Conservation (phyloP, 192 early-diverging fungal genomes). For the Gigaspora rosea region DNA sequence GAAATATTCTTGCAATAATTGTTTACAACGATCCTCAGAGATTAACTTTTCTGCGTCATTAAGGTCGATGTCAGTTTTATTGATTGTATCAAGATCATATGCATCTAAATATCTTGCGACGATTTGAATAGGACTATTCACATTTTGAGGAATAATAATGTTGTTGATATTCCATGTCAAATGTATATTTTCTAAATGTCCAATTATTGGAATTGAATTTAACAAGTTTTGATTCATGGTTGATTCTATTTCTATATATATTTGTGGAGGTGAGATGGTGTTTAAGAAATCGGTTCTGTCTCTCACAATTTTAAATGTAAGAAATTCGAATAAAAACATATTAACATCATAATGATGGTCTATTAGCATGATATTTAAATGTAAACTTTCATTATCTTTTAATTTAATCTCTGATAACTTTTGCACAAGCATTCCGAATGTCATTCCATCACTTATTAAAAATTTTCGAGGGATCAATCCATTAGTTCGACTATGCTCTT, state of each 20-base stretch:
- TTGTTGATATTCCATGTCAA: slow-evolving; percentile 24
- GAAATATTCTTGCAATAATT: slow-evolving; percentile 21
- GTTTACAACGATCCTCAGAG: background rate
- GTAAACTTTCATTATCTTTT: slow-evolving; percentile 1
- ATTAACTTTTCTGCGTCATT: background rate
- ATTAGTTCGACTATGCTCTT: background rate
- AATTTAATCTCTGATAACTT: slow-evolving; percentile 1
- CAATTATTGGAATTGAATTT: slow-evolving; percentile 18
- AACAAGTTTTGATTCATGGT: slow-evolving; percentile 18
- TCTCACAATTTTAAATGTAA: slow-evolving; percentile 9
- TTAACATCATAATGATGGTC: slow-evolving; percentile 13
- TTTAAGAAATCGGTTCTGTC: slow-evolving; percentile 2
- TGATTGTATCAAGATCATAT: background rate
- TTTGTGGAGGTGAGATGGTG: background rate
- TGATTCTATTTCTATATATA: slow-evolving; percentile 29
- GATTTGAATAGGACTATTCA: slow-evolving; percentile 30
- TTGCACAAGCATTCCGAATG: background rate
- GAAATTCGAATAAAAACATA: slow-evolving; percentile 28
- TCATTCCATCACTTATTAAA: background rate
- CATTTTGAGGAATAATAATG: slow-evolving; percentile 23
- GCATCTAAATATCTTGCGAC: slow-evolving; percentile 19
- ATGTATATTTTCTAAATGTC: background rate
- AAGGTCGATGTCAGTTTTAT: slow-evolving; percentile 11
- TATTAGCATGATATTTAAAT: slow-evolving; percentile 9
- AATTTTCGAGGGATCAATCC: slow-evolving; percentile 5